Conservation (phyloP, 106 monocot species). For the Triglochin maritima region DNA sequence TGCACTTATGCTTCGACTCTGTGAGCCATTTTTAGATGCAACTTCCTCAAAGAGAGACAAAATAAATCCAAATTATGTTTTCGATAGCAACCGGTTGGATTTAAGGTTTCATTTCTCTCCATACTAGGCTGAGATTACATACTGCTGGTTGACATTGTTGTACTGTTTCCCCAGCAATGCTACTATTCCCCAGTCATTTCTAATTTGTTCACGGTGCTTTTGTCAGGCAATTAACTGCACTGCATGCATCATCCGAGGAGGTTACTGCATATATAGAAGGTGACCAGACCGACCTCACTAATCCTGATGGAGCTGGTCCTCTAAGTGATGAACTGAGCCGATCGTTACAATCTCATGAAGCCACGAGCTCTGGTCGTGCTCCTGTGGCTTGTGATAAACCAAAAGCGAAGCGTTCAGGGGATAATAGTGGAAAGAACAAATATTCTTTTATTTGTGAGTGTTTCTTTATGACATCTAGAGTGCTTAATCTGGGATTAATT, state of each 20-base stretch:
- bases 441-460: conserved; percentile 99
- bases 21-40: conserved; percentile 93
- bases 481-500: conserved; percentile 82
- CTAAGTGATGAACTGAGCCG: conserved; percentile 18
- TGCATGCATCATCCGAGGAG: conserved; percentile 88
- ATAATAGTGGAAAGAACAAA: conserved; percentile 36
- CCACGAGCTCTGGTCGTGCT: conserved; percentile 49
- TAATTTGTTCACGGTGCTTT: background rate
- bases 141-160: too few species aligned
- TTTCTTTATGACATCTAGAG: conserved; percentile 95
- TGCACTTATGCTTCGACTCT: conserved; percentile 90
- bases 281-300: background rate
- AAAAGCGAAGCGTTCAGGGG: conserved; percentile 17
- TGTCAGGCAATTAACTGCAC: conserved; percentile 68
- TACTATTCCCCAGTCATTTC: too few species aligned
- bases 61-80: conserved; percentile 72
- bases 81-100: conserved; percentile 57
- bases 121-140: background rate
- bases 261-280: conserved; percentile 47
- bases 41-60: conserved; percentile 64
- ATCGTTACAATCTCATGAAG: conserved; percentile 42
- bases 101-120: conserved; percentile 33
- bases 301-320: conserved; percentile 5
- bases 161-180: too few species aligned
- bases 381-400: conserved; percentile 11